Evolutionary conservation across 352 stramenopile species (phyloP).

Genomic region (Pythium utonaiense): DNA sequence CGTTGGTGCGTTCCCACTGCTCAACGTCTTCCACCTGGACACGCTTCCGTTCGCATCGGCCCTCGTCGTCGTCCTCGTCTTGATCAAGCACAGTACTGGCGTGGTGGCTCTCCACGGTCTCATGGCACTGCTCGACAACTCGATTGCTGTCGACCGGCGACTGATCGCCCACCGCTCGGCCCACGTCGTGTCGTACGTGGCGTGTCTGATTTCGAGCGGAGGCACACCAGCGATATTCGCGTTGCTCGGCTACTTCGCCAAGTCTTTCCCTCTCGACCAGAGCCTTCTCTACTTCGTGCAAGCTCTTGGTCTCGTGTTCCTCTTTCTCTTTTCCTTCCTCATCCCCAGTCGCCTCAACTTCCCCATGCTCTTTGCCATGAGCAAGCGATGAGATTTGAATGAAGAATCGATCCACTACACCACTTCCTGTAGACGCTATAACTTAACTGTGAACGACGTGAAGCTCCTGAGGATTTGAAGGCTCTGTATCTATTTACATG

Average conservation of each 20-base stretch:
- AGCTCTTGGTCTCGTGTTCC: conserved; percentile 55
- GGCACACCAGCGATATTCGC: conserved; percentile 60
- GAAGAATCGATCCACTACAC: conserved; percentile 2
- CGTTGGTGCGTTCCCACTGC: conserved; percentile 61
- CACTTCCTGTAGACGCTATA: not conserved
- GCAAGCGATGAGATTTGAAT: conserved; percentile 49
- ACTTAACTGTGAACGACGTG: not conserved
- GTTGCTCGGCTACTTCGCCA: conserved; percentile 68
- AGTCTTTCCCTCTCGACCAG: conserved; percentile 75
- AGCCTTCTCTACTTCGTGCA: conserved; percentile 78
- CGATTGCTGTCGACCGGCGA: conserved; percentile 65
- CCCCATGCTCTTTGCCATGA: conserved; percentile 75
- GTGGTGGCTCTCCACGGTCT: conserved; percentile 64
- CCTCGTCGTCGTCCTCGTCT: conserved; percentile 51
- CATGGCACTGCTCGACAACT: conserved; percentile 74
- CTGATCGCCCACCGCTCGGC: conserved; percentile 65
- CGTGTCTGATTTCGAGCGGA: conserved; percentile 50
- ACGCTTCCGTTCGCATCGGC: conserved; percentile 55
- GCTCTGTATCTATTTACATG: conserved; percentile 19
- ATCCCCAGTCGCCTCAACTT: conserved; percentile 83
- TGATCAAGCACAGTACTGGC: conserved; percentile 60
- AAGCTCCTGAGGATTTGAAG: not conserved
- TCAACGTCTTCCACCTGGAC: conserved; percentile 70
- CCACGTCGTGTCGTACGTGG: conserved; percentile 55
- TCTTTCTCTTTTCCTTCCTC: conserved; percentile 73